Evolutionary conservation across 306 rosid genomes (phyloP).

Genomic region (Gastrolobium bilobum): DNA sequence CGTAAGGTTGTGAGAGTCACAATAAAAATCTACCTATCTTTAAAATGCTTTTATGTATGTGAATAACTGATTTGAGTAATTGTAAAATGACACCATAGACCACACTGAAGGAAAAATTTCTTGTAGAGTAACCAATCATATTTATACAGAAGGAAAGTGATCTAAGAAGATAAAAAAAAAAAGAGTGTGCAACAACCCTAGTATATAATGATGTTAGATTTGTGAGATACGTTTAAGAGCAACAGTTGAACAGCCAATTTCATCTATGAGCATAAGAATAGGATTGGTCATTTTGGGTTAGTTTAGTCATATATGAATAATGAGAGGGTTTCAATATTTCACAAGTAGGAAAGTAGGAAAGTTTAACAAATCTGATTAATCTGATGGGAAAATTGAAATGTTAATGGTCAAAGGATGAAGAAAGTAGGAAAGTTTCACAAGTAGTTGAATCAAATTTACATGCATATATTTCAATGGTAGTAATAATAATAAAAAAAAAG

Average conservation of each 20-base stretch:
- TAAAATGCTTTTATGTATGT: too few species aligned
- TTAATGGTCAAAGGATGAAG: not conserved
- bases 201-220: not conserved
- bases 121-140: not conserved
- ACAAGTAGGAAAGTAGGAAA: too few species aligned
- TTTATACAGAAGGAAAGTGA: not conserved
- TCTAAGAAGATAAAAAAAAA: not conserved
- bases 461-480: not conserved
- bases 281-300: slow-evolving; percentile 22
- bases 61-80: too few species aligned
- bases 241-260: slow-evolving; percentile 1
- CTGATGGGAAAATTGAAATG: not conserved
- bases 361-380: not conserved
- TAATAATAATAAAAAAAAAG: not conserved
- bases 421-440: not conserved
- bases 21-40: too few species aligned
- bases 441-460: not conserved
- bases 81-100: too few species aligned
- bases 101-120: not conserved
- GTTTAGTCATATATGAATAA: not conserved
- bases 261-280: slow-evolving; percentile 4
- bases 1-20: too few species aligned
- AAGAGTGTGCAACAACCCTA: not conserved
- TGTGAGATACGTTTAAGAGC: not conserved
- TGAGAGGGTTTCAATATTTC: not conserved